Conservation (phyloP, 108 stramenopile genomes). For the Cylindrotheca closterium region DNA sequence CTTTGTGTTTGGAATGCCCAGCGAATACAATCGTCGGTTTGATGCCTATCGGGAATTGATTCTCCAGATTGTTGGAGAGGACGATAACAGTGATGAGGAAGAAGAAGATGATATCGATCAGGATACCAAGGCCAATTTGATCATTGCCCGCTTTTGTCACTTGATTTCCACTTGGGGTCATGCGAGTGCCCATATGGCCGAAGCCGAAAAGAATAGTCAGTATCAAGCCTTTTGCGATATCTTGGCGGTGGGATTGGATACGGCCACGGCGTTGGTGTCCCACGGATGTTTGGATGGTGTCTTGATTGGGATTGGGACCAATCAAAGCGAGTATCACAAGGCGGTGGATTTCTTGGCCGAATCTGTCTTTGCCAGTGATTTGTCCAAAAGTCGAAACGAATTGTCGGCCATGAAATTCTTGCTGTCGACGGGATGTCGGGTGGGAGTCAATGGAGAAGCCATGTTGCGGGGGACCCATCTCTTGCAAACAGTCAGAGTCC, state of each 20-base stretch:
- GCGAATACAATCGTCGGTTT: slow-evolving; percentile 34
- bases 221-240: slow-evolving; percentile 42
- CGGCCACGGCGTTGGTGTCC: slow-evolving; percentile 64
- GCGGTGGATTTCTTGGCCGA: slow-evolving; percentile 62
- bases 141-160: slow-evolving; percentile 64
- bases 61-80: slow-evolving; percentile 20
- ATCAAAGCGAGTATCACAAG: slow-evolving; percentile 25
- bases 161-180: slow-evolving; percentile 59
- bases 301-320: slow-evolving; percentile 26
- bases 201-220: slow-evolving; percentile 17
- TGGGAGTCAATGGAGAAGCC: slow-evolving; percentile 15
- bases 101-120: slow-evolving; percentile 14
- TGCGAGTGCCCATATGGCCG: slow-evolving; percentile 44
- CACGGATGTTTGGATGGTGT: slow-evolving; percentile 83
- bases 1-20: slow-evolving; percentile 44
- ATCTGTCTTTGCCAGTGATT: slow-evolving; percentile 63
- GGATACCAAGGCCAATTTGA: slow-evolving; percentile 33
- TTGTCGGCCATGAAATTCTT: slow-evolving; percentile 78
- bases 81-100: slow-evolving; percentile 7
- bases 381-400: slow-evolving; percentile 56
- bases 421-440: slow-evolving; percentile 69
- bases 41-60: slow-evolving; percentile 50
- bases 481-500: slow-evolving; percentile 88
- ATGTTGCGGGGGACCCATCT: slow-evolving; percentile 85
- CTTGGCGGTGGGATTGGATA: slow-evolving; percentile 51